phyloP scores from a whole-genome alignment of 441 rosid species.

The Adansonia rubrostipa region DNA sequence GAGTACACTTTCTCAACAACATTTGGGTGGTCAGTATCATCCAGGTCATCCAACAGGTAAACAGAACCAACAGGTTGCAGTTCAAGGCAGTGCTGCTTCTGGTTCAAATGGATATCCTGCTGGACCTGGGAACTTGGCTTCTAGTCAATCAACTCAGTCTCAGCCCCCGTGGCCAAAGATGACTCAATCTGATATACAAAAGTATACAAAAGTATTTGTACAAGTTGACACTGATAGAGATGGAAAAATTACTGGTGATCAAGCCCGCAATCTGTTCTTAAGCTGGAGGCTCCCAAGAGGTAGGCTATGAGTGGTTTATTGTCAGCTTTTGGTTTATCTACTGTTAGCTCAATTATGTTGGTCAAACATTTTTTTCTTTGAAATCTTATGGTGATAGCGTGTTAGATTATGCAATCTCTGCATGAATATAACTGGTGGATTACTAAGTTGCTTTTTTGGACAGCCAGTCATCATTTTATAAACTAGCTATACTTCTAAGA shows the following conservation, averaged over 20 bases:
- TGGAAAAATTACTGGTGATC: constrained; percentile 87
- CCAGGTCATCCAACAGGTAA: constrained; percentile 45
- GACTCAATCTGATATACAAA: constrained; percentile 81
- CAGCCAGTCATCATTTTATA: background rate
- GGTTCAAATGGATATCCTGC: constrained; percentile 55
- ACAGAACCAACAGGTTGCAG: constrained; percentile 40
- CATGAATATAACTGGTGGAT: constrained; percentile 5
- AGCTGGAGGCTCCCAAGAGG: constrained; percentile 99
- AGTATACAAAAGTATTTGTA: constrained; percentile 82
- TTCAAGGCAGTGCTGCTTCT: constrained; percentile 42
- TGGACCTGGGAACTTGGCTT: constrained; percentile 55
- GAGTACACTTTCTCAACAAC: constrained; percentile 55
- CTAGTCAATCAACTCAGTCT: constrained; percentile 57
- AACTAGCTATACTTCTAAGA: background rate
- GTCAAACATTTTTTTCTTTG: constrained; percentile 3
- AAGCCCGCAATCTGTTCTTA: constrained; percentile 88
- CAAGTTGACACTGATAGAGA: constrained; percentile 97
- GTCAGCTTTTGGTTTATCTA: constrained; percentile 22
- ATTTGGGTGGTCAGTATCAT: constrained; percentile 47
- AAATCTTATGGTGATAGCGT: background rate
- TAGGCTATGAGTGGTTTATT: constrained; percentile 34
- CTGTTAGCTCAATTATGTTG: constrained; percentile 20
- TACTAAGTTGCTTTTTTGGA: constrained; percentile 8
- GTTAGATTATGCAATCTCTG: constrained; percentile 19
- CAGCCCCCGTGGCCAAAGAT: constrained; percentile 86